Evolutionary conservation across 2,329 filamentous ascomycete genomes (phyloP), one percentile per base, ranked within the genome.

Genomic region (Hymenoscyphus albidus): DNA sequence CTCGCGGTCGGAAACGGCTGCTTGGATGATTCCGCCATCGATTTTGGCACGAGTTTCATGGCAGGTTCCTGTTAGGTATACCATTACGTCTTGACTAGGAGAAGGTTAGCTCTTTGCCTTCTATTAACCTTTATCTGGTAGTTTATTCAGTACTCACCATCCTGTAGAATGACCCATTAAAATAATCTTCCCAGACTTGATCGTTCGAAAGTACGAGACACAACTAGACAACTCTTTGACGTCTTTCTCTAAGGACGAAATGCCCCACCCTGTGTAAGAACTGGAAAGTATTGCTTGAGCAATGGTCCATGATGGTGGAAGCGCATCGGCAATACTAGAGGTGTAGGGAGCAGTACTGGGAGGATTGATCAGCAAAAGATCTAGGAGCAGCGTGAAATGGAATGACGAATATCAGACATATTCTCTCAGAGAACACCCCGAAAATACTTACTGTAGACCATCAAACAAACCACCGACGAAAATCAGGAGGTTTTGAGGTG

Each of bases 131-230:
- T 4, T 7, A 32, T 31, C 4, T 22, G 10, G 12, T 16, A 5
- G 5, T 35, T 57, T 57, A 4, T 35, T 13, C 10, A 57, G 3
- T 18, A 32, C 55, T 57, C 16, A 57, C 55, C 85, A 89, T 0
- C 88, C 88, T 0, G 88, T 91, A 1, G 84, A 88, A 70, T 90
- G 87, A 2, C 88, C 88, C 84, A 91, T 87, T 14, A 90, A 74
- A 32, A 88, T 84, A n/a, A 90, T 75, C 62, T 85, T 87, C 1
- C 78, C 79, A 3, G 72, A 73, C 0, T 79, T 79, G 9, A 73
- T 68, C n/a, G 64, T 62, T 6, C 76, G 76, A 70, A 85, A 81
- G 67, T 84, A 84, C 1, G 72, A 57, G 0, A 85, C 80, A 65
- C 81, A 81, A 64, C 79, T 73, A 2, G 76, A 79, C 31, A 85